Evolutionary conservation across 73 alveolate species (phyloP).

Genomic region (Breviolum minutum): DNA sequence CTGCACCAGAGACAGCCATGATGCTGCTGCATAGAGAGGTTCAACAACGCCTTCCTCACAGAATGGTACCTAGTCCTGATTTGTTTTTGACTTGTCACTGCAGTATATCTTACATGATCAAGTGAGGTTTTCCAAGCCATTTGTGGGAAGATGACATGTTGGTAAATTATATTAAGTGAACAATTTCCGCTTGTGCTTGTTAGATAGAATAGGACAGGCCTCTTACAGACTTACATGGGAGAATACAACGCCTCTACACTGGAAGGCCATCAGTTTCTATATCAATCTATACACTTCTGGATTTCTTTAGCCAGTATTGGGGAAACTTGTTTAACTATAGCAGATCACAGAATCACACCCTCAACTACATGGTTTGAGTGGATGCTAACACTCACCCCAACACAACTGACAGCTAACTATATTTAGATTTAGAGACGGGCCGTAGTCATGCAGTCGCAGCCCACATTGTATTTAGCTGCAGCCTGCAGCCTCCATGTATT

Average conservation of each 20-base stretch:
- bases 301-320: too few species aligned
- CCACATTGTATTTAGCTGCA: neutral
- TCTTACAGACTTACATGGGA: neutral
- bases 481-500: neutral
- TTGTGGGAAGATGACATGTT: neutral
- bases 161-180: neutral
- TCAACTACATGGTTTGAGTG: neutral
- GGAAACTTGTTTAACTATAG: too few species aligned
- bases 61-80: neutral
- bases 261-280: too few species aligned
- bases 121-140: neutral
- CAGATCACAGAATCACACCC: too few species aligned
- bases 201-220: neutral
- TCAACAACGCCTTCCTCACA: neutral
- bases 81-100: neutral
- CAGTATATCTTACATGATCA: neutral
- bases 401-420: neutral
- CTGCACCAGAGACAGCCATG: conserved; percentile 37
- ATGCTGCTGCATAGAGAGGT: neutral
- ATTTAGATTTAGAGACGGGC: neutral
- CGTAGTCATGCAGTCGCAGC: too few species aligned
- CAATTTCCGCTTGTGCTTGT: neutral
- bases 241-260: too few species aligned
- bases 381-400: neutral
- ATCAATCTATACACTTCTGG: too few species aligned